Percentiles rank a stretch among this genome's conserved stretches.
Conservation (phyloP, 2,329 filamentous ascomycete species). For the Teratosphaeria gauchensis region DNA sequence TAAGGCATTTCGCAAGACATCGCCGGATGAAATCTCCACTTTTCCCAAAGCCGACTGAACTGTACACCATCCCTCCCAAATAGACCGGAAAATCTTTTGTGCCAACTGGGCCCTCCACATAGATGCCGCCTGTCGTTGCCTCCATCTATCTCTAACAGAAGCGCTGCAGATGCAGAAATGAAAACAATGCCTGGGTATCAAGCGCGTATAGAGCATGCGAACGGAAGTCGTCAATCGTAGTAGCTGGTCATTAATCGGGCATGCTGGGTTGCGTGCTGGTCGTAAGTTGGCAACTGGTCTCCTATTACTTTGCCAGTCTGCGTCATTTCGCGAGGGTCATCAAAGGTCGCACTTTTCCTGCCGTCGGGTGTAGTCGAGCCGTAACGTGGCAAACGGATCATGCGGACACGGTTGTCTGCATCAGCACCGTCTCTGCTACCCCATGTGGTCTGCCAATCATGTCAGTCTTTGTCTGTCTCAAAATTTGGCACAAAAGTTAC, state of each 20-base stretch:
- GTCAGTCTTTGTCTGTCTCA: constrained; percentile 8
- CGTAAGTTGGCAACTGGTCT: constrained; percentile 24
- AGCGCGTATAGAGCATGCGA: constrained; percentile 4
- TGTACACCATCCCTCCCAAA: background rate
- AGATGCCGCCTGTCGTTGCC: constrained; percentile 13
- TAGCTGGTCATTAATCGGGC: constrained; percentile 8
- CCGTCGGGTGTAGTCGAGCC: constrained; percentile 19
- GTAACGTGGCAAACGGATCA: constrained; percentile 38
- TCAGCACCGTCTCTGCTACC: constrained; percentile 89
- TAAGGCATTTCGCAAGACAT: background rate
- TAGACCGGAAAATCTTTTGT: background rate
- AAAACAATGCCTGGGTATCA: constrained; percentile 23
- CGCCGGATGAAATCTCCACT: background rate
- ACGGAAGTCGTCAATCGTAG: constrained; percentile 21
- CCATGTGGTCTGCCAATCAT: constrained; percentile 68
- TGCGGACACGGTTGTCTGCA: constrained; percentile 64
- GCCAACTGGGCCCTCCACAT: constrained; percentile 7
- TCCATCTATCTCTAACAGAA: constrained; percentile 22
- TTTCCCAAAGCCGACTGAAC: background rate
- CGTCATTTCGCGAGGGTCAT: constrained; percentile 9
- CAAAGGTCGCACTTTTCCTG: constrained; percentile 24
- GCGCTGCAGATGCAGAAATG: constrained; percentile 18
- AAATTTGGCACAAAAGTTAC: constrained; percentile 24
- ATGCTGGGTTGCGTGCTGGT: constrained; percentile 12
- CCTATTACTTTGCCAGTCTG: constrained; percentile 5